Base-by-base conservation (phyloP, 1,139 yeast genomes). In the Taphrina pruni region DNA sequence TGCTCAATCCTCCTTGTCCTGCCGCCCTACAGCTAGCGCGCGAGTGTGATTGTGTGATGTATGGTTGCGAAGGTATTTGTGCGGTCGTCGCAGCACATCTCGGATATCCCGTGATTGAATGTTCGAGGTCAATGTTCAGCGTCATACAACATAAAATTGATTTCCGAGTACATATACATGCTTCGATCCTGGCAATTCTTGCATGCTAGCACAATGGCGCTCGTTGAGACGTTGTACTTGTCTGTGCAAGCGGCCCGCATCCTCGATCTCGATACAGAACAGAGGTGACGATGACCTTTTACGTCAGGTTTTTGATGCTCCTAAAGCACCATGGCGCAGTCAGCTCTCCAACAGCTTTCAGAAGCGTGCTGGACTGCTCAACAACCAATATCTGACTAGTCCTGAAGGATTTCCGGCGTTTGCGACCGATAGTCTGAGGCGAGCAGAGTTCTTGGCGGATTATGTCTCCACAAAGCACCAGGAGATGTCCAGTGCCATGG, bases 321-420 rank as follows among this genome's bases (percentile, higher is more conserved):
- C 71, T 8, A 50, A 48, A 12, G 60, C 61, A n/a, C 60, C 71
- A 69, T 54, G 60, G 56, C 66, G 62, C 7, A 67, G 54, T 26
- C 7, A 52, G 26, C n/a, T 64, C 26, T 32, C 50, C 43, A 26
- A 17, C 46, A 21, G 43, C 35, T 45, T 35, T 35, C 61, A 26
- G 55, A 38, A 43, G 52, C 71, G 76, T 52, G 80, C 87, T 0
- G 98, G 98, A 0, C 81, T 94, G 50, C 92, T 94, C 77, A 82
- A 83, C 67, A 93, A 93, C 75, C 87, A 88, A 39, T 84, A 84
- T 71, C 80, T 94, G 60, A 84, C 84, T 0, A 82, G 87, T 1
- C 91, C 97, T 0, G 80, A 84, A 26, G 97, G 97, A 0, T 79
- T 94, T 38, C 80, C 84, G 32, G 82, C 84, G 66, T 94, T 91